phyloP scores from a whole-genome alignment of 805 yeast genomes.

The Grigorovia humatica region DNA sequence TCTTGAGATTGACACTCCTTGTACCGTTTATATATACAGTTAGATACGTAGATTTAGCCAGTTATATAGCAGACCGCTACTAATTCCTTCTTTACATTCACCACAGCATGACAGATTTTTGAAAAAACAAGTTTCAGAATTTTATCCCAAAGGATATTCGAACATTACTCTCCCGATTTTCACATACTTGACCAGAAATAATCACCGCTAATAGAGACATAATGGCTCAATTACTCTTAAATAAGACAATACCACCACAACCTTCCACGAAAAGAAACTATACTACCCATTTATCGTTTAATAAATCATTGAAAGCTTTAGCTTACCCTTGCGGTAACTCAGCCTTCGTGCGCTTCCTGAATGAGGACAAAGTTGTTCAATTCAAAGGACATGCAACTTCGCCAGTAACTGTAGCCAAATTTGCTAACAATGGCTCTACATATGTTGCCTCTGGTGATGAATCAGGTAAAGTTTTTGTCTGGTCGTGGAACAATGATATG shows the following conservation, averaged over 20 bases:
- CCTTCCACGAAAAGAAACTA: conserved; percentile 69
- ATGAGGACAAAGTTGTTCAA: conserved; percentile 35
- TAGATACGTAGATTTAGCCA: too few relatives aligned
- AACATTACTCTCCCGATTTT: too few relatives aligned
- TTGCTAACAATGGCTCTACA: conserved; percentile 60
- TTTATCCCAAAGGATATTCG: neutral
- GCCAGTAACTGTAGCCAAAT: conserved; percentile 71
- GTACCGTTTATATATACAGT: too few relatives aligned
- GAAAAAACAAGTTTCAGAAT: too few relatives aligned
- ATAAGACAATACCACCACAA: conserved; percentile 54
- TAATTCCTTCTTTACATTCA: too few relatives aligned
- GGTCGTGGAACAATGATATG: conserved; percentile 44
- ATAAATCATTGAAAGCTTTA: conserved; percentile 52
- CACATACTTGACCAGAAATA: too few relatives aligned
- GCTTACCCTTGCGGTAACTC: conserved; percentile 80
- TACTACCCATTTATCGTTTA: conserved; percentile 65
- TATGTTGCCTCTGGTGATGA: conserved; percentile 90
- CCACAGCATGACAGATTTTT: too few relatives aligned
- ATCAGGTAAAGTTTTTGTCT: conserved; percentile 77
- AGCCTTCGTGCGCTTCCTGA: conserved; percentile 52
- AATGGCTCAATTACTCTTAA: conserved; percentile 7
- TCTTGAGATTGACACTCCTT: too few relatives aligned
- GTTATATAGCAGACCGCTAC: too few relatives aligned
- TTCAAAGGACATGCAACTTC: conserved; percentile 57
- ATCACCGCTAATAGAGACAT: too few relatives aligned